Evolutionary conservation across 202 grass and related monocot genomes (phyloP), one percentile per base, ranked within the genome.

Genomic region (Alloteropsis angusta): DNA sequence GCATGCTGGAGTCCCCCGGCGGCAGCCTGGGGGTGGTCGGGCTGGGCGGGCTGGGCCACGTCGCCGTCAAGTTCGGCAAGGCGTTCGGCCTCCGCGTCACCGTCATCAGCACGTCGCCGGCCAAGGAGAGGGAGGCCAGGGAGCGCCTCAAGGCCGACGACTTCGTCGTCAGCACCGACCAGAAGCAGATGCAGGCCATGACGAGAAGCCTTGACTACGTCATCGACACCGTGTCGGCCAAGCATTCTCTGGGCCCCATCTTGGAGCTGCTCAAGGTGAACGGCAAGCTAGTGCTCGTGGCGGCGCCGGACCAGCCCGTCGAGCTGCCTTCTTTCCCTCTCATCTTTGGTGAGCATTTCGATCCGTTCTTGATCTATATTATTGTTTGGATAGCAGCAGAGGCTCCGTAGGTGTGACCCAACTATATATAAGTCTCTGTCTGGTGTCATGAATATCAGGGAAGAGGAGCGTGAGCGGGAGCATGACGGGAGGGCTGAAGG

Each of bases 301-400:
- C 69, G 13, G 94, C 91, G 60, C 91, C 91, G 6, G 87, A 93
- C 56, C 80, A 88, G 21, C 95, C 95, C 6, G 42, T 98, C 36
- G 89, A 98, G 52, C 91, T 98, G 2, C 91, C 95, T 0, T 94
- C 95, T 0, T 94, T 98, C 61, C 95, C 95, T 37, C 89, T 97
- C 13, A 92, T 97, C 45, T 97, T 54, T 54, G 93, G 88, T 88
- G 75, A 81, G 89, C 70, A 63, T 11, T 65, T 41, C 63, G 45
- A n/a, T n/a, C n/a, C n/a, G n/a, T n/a, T n/a, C n/a, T 67, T 28
- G 6, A 15, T 11, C 38, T 14, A 67, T 47, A 13, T 47, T 47
- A 6, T 1, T 63, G 0, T 36, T 64, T 25, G 15, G n/a, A n/a
- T n/a, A n/a, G n/a, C n/a, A n/a, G n/a, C n/a, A n/a, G n/a, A 50